Base-by-base conservation (phyloP, 1,139 yeast species). In the Geotrichum carabidarum region DNA sequence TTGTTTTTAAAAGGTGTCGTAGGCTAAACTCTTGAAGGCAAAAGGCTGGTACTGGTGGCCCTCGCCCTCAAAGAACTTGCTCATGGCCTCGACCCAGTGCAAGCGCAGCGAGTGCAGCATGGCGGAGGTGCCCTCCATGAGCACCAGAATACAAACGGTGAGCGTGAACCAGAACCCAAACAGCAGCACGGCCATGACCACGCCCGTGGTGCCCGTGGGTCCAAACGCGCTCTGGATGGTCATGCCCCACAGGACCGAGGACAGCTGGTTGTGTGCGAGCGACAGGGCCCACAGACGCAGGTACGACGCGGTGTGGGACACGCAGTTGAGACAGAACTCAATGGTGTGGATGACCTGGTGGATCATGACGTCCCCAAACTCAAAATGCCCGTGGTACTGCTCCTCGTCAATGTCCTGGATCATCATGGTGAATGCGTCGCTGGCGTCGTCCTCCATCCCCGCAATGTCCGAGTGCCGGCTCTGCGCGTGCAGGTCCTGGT, bases 51-150 rank as follows among this genome's bases (percentile, higher is more conserved):
- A 93, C 1, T 89, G 82, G 59, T 83, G 79, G 52, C 99, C 99
- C 68, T 93, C 98, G 63, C 99, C 99, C 65, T 86, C 89, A 66
- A 93, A 94, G 70, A 88, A 94, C 74, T 94, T 94, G 50, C 97
- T 90, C 98, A 94, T 94, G 35, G 97, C 91, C 73, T 94, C 99
- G 55, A 94, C 99, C 99, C 99, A 93, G 70, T 93, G 99, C 67
- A 93, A 76, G 72, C 99, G 86, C 65, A 94, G 79, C 30, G 97
- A 87, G 72, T 94, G 99, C 65, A 94, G 79, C 99, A 94, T 94
- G 32, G 99, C 99, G 44, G 96, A 87, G 0, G 99, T 94, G 53
- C 99, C 99, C 72, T 94, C 99, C 99, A 94, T 93, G 58, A 90
- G 77, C 51, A 94, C 98, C 68, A 94, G 78, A 57, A 94, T 90